phyloP scores from a whole-genome alignment of 2,329 filamentous ascomycete genomes.

The Beauveria caledonica region DNA sequence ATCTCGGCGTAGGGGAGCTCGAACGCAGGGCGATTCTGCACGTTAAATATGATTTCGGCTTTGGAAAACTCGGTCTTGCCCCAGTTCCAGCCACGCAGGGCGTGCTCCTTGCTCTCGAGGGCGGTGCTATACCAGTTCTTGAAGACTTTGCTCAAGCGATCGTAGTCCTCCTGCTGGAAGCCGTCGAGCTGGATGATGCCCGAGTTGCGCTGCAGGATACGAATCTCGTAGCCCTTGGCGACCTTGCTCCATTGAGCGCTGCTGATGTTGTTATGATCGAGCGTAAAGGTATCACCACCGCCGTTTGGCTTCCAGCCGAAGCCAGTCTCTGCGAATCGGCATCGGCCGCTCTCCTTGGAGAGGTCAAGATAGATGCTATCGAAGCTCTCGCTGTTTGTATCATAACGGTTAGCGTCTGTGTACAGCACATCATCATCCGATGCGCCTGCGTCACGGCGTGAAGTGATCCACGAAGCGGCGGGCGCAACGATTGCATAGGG shows the following conservation, averaged over 20 bases:
- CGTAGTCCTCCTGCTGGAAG: conserved; percentile 89
- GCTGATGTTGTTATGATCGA: conserved; percentile 78
- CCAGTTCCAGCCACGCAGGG: conserved; percentile 97
- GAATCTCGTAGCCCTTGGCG: conserved; percentile 85
- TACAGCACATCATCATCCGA: neutral
- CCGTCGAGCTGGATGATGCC: conserved; percentile 91
- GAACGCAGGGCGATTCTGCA: conserved; percentile 92
- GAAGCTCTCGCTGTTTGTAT: conserved; percentile 66
- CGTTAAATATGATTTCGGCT: conserved; percentile 90
- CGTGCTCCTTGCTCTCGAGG: conserved; percentile 88
- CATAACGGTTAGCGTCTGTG: conserved; percentile 6
- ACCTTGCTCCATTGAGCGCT: conserved; percentile 92
- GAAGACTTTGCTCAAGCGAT: conserved; percentile 85
- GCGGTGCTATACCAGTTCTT: conserved; percentile 97
- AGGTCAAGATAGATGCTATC: conserved; percentile 96
- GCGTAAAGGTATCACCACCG: conserved; percentile 86
- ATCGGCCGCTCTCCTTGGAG: conserved; percentile 85
- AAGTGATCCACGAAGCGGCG: neutral
- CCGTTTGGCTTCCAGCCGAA: conserved; percentile 89
- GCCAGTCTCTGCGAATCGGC: conserved; percentile 87
- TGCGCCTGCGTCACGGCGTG: neutral
- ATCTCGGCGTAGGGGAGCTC: conserved; percentile 97
- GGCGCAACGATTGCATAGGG: neutral
- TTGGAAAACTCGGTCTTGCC: conserved; percentile 96
- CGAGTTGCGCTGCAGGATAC: conserved; percentile 76